A percentile compares a stretch with the other conserved stretches of the same genome.
These are phyloP conservation scores for Calonectria montana DNA, from an alignment of 2,329 filamentous ascomycete species.

Conservation along the genomic window DNA sequence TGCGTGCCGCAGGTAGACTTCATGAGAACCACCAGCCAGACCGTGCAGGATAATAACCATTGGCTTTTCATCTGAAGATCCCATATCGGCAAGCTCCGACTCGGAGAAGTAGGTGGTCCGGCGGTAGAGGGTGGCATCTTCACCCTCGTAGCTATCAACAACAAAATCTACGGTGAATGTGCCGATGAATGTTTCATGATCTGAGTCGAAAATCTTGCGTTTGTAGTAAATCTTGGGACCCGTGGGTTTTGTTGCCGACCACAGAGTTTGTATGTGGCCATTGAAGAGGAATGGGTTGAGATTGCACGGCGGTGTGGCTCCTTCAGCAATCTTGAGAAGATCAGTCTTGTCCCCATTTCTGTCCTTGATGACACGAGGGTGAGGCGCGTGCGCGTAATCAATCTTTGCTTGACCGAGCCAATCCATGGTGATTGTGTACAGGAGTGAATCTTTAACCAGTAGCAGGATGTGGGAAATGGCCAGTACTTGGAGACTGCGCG, in stretches of 20 bases:
- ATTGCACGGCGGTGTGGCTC: constrained; percentile 82
- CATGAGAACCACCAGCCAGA: constrained; percentile 89
- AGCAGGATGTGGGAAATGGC: not conserved
- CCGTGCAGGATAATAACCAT: constrained; percentile 95
- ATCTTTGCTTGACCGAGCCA: constrained; percentile 76
- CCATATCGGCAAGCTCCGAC: constrained; percentile 73
- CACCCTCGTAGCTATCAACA: constrained; percentile 63
- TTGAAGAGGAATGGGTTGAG: constrained; percentile 96
- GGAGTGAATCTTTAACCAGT: not conserved
- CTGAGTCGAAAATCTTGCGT: constrained; percentile 54
- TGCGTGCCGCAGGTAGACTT: constrained; percentile 88
- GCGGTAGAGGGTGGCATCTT: constrained; percentile 74
- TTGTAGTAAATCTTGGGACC: constrained; percentile 87
- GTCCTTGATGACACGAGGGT: constrained; percentile 66
- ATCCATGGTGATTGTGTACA: constrained; percentile 60
- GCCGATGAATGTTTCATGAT: constrained; percentile 71
- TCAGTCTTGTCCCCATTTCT: constrained; percentile 73
- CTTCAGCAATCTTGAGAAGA: constrained; percentile 76
- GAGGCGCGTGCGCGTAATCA: constrained; percentile 71
- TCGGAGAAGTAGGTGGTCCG: constrained; percentile 82
- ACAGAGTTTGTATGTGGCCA: constrained; percentile 90
- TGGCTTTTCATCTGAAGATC: constrained; percentile 79
- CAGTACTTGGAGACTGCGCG: not conserved
- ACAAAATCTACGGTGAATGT: constrained; percentile 93
- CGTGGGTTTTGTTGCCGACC: constrained; percentile 79